Evolutionary conservation across 768 basidiomycete species (phyloP), one percentile per base, ranked within the genome.

Genomic region (Mycena leptocephala): DNA sequence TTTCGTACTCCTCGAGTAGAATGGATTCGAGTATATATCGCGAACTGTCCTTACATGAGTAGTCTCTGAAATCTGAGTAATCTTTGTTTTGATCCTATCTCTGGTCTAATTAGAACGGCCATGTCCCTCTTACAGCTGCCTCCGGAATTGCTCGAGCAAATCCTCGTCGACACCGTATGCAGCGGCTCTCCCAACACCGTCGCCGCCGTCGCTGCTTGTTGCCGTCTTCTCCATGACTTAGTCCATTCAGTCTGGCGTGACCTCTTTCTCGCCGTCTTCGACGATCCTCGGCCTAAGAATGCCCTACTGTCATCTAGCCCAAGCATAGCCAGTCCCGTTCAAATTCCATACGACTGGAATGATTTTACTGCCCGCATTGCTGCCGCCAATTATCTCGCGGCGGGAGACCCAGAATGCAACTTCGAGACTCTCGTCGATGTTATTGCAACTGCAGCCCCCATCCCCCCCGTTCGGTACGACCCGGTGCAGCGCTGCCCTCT

Each of bases 261-360:
- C 43, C 82, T 91, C 37, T 92, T 88, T 79, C 85, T 91, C 28
- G 80, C 85, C 1, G 83, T 82, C 2, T 92, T 90, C 80, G 91
- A 91, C 70, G 89, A 91, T 70, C 91, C 90, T 0, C 82, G 89
- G 37, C 78, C 80, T 14, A 85, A 84, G 9, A 76, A 83, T 43
- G 70, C 66, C 11, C 65, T 75, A 10, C 28, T 43, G 30, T 75
- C 74, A 18, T 51, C 70, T n/a, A 13, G 62, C 53, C 62, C 68
- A 16, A 64, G 30, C 1, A 24, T 26, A n/a, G 22, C 56, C 16
- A 70, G 76, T 30, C 64, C 76, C 6, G 14, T 20, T 24, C 69
- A 51, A 10, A 76, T 72, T 22, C 69, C 80, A 13, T 84, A 81
- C 78, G 68, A 78, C 43, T 76, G 77, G 58, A 78, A 79, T 43